A percentile compares a stretch with the other conserved stretches of the same genome.
Evolutionary conservation across 2,329 filamentous ascomycete species (phyloP).

Genomic region (Diplodia mutila): DNA sequence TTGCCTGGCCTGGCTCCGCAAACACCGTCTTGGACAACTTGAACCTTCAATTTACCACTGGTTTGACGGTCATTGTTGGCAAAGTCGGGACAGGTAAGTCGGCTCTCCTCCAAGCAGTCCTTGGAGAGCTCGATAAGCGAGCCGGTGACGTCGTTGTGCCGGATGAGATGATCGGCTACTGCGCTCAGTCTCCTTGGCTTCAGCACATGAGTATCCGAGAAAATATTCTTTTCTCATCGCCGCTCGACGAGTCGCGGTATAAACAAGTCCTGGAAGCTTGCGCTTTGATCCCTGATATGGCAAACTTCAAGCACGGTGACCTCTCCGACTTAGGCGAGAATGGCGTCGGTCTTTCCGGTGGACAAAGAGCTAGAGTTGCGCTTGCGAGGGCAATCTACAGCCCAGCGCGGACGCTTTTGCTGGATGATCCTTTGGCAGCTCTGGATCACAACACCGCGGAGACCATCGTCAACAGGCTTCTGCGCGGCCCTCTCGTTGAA

Average conservation of each 20-base stretch:
- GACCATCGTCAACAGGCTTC: slow-evolving; percentile 60
- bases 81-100: slow-evolving; percentile 68
- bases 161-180: slow-evolving; percentile 64
- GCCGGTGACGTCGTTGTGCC: slow-evolving; percentile 57
- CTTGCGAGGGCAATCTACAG: slow-evolving; percentile 66
- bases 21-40: slow-evolving; percentile 60
- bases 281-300: slow-evolving; percentile 64
- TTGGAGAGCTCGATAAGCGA: slow-evolving; percentile 62
- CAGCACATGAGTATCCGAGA: slow-evolving; percentile 72
- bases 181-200: slow-evolving; percentile 68
- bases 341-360: slow-evolving; percentile 63
- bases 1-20: slow-evolving; percentile 75
- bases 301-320: slow-evolving; percentile 66
- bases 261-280: slow-evolving; percentile 70
- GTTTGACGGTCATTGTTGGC: slow-evolving; percentile 65
- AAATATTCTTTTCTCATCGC: slow-evolving; percentile 67
- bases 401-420: slow-evolving; percentile 56
- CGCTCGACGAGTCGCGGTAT: slow-evolving; percentile 71
- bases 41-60: slow-evolving; percentile 57
- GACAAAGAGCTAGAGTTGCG: slow-evolving; percentile 63
- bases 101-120: slow-evolving; percentile 60
- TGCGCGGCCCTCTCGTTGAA: slow-evolving; percentile 59
- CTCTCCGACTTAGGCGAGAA: slow-evolving; percentile 65
- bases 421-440: slow-evolving; percentile 64
- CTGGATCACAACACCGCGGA: slow-evolving; percentile 69